Conservation (phyloP, 2,329 filamentous ascomycete species). For the Apiospora malaysiana region DNA sequence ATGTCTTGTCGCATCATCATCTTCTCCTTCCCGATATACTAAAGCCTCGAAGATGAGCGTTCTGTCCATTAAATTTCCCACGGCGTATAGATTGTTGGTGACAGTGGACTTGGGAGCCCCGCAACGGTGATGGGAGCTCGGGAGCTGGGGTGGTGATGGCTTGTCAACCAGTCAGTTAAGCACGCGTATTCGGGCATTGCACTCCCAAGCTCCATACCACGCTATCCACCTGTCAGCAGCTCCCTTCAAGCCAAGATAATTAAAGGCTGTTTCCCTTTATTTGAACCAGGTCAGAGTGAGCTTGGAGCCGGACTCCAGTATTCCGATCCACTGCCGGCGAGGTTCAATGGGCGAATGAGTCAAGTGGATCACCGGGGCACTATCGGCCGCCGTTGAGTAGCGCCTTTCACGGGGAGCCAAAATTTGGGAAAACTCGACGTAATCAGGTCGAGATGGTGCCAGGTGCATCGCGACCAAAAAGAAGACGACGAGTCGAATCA, state of each 20-base stretch:
- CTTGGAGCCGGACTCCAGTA: conserved; percentile 10
- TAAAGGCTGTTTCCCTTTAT: background rate
- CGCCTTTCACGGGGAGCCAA: background rate
- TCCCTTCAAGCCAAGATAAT: background rate
- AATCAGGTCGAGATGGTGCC: background rate
- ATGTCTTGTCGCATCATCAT: background rate
- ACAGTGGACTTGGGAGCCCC: background rate
- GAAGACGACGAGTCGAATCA: background rate
- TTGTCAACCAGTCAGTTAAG: background rate
- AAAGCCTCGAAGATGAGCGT: background rate
- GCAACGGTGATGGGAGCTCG: background rate
- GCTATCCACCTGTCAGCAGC: background rate
- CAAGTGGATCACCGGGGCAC: conserved; percentile 10
- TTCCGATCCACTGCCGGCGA: conserved; percentile 18
- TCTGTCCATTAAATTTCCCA: background rate
- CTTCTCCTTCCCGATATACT: background rate
- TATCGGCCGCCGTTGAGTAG: conserved; percentile 7
- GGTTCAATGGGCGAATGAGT: conserved; percentile 10
- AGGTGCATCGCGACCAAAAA: background rate
- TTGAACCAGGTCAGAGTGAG: background rate
- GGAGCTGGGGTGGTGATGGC: background rate
- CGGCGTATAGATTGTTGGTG: background rate
- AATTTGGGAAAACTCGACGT: background rate
- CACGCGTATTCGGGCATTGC: background rate
- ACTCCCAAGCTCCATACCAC: background rate